Evolutionary conservation across 2,329 filamentous ascomycete genomes (phyloP).

Genomic region (Colletotrichum zoysiae): DNA sequence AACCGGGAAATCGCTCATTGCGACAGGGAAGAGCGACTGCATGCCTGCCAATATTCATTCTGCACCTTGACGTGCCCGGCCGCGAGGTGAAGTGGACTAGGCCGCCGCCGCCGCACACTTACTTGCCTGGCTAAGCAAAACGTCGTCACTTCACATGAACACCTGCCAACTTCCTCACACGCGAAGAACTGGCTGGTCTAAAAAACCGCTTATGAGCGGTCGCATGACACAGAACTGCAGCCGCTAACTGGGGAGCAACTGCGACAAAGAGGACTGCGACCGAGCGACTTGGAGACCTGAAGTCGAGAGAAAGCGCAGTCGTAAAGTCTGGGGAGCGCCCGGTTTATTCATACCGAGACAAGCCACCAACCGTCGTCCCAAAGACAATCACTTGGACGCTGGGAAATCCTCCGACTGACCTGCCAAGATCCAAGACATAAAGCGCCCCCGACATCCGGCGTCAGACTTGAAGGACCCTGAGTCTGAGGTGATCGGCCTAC

Average conservation of each 20-base stretch:
- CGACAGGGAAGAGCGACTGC: background rate
- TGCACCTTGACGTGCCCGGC: conserved; percentile 29
- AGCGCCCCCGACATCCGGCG: background rate
- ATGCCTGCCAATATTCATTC: conserved; percentile 21
- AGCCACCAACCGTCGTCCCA: conserved; percentile 20
- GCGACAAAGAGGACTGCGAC: conserved; percentile 11
- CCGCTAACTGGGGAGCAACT: conserved; percentile 17
- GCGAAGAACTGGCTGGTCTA: background rate
- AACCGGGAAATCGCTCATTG: conserved; percentile 16
- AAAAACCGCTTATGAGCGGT: conserved; percentile 1
- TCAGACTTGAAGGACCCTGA: conserved; percentile 10
- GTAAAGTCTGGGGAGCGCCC: background rate
- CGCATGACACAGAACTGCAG: conserved; percentile 25
- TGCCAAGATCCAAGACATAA: background rate
- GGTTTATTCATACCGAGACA: conserved; percentile 14
- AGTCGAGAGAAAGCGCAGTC: background rate
- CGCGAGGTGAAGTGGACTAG: background rate
- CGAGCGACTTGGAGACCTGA: conserved; percentile 6
- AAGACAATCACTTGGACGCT: conserved; percentile 13
- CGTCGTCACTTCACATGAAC: conserved; percentile 3
- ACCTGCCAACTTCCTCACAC: conserved; percentile 22
- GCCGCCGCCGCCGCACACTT: conserved; percentile 1
- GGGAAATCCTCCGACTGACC: conserved; percentile 2
- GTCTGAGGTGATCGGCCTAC: conserved; percentile 10
- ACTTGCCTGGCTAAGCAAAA: conserved; percentile 2